Evolutionary conservation across 176 grass and related monocot genomes (phyloP), one percentile per base, ranked within the genome.

Genomic region (Carex cristatella): DNA sequence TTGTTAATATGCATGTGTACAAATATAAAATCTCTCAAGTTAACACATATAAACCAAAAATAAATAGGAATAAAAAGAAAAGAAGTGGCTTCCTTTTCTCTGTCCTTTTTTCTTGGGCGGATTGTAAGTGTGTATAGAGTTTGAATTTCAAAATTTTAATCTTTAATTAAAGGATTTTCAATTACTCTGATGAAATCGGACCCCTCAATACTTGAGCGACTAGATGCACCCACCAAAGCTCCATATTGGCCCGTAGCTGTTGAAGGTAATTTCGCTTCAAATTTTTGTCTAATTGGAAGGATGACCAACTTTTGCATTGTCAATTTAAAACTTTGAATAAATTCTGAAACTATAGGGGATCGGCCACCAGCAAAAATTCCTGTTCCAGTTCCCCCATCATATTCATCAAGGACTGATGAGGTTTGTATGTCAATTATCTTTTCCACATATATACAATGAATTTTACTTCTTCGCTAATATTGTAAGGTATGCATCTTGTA

Each of bases 171-270:
- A 99, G 97, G 97, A 82, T 87, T 99, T 80, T 99, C 97, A 85
- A 94, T 99, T 63, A 91, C 97, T 57, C 90, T 99, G 71, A 94
- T 96, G 97, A 95, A 88, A 82, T 91, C 93, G 44, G 91, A 95
- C 48, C 72, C 91, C 79, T 88, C 65, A 44, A 92, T 99, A 88
- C 90, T 99, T 80, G 86, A 92, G 60, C 86, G 90, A 69, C 90
- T 99, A 80, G 97, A 99, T 89, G 97, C 97, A 85, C 97, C 97
- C 9, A 94, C 97, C 78, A 89, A 81, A 87, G 93, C 93, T 88
- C 93, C 84, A 31, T 91, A 88, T 85, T 99, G 97, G 97, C 97
- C 91, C 86, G 91, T 96, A 94, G 97, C 88, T 89, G 92, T 76
- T 86, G 93, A 99, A 95, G 96, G 96, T 95, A 90, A 69, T 37